These are phyloP conservation scores for Spatholobus suberectus DNA, from an alignment of 306 rosid species.

Conservation along the genomic window DNA sequence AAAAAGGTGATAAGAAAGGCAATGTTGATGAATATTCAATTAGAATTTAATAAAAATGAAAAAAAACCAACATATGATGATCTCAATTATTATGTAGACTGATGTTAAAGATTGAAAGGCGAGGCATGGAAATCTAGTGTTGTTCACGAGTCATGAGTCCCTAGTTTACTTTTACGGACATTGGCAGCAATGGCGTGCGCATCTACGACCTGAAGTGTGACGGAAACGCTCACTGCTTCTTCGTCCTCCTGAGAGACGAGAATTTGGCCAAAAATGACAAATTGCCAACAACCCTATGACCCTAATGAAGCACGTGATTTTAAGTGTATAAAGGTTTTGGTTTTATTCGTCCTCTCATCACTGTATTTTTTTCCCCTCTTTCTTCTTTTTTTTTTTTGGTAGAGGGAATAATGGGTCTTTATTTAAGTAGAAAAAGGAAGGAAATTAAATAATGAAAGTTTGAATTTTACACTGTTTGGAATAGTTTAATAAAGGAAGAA, in stretches of 20 bases:
- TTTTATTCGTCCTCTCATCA: neutral
- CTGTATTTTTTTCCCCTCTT: neutral
- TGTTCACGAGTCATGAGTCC: neutral
- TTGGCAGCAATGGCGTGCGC: constrained; percentile 15
- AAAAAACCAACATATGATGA: neutral
- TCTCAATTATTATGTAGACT: neutral
- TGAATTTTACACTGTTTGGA: too few relatives aligned
- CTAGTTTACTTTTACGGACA: too few relatives aligned
- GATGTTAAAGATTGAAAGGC: neutral
- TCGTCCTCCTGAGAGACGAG: neutral
- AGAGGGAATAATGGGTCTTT: too few relatives aligned
- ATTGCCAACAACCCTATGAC: neutral
- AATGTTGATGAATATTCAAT: constrained; percentile 14
- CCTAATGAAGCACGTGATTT: constrained; percentile 35
- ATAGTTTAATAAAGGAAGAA: too few relatives aligned
- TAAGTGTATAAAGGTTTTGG: too few relatives aligned
- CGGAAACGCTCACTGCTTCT: neutral
- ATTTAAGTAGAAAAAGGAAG: too few relatives aligned
- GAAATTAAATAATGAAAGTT: too few relatives aligned
- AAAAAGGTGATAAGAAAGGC: neutral
- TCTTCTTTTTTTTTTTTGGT: neutral
- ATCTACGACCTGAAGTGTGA: neutral
- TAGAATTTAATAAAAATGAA: neutral
- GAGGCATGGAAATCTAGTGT: neutral
- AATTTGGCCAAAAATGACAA: neutral